Evolutionary conservation across 2,329 filamentous ascomycete species (phyloP).

Genomic region (Trichoderma atroviride): DNA sequence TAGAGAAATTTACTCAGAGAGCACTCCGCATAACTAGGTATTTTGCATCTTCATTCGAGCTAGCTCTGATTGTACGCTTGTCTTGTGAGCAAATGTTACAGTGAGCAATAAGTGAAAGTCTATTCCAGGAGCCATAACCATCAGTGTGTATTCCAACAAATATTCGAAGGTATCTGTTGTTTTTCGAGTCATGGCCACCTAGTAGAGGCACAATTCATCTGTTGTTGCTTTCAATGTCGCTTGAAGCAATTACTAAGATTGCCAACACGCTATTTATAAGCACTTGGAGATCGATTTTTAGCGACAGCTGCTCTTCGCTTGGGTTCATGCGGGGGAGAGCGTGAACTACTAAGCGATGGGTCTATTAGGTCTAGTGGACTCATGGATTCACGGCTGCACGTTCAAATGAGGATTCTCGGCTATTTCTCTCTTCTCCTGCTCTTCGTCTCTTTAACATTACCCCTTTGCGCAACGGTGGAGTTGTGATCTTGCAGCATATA

Average conservation of each 20-base stretch:
- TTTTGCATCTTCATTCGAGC: neutral
- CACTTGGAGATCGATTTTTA: neutral
- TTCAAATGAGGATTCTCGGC: neutral
- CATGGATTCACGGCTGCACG: conserved; percentile 1
- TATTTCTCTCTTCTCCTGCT: neutral
- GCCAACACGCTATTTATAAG: neutral
- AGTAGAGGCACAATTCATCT: no score
- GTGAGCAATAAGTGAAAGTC: neutral
- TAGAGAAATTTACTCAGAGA: no score
- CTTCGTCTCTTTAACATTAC: neutral
- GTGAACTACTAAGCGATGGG: neutral
- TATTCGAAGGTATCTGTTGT: no score
- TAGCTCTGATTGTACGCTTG: neutral
- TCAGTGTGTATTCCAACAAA: neutral
- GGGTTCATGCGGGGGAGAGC: neutral
- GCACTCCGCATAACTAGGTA: no score
- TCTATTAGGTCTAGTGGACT: neutral
- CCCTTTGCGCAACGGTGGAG: neutral
- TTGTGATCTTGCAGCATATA: neutral
- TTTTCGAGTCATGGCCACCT: no score
- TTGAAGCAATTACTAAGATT: neutral
- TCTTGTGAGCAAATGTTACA: neutral
- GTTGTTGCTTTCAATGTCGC: no score
- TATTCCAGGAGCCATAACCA: neutral
- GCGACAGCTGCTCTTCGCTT: neutral